These are phyloP conservation scores for Mycosarcoma maydis DNA, from an alignment of 1,284 basidiomycete genomes.

Conservation along the genomic window DNA sequence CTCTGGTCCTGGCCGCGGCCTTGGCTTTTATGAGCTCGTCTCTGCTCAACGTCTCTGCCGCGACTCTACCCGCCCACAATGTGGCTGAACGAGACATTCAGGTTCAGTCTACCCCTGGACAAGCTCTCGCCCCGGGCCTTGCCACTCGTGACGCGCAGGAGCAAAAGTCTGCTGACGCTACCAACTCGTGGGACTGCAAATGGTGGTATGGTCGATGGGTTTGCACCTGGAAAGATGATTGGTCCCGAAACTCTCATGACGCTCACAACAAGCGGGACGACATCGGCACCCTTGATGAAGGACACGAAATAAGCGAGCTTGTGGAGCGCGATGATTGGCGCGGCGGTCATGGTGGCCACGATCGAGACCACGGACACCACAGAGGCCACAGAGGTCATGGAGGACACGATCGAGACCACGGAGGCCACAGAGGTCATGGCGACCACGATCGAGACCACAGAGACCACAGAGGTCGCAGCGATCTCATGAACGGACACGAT, in stretches of 20 bases:
- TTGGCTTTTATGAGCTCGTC: slow-evolving; percentile 10
- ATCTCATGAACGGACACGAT: no score
- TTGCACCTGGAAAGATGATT: no score
- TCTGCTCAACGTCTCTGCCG: slow-evolving; percentile 4
- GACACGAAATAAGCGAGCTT: not conserved
- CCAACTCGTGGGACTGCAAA: no score
- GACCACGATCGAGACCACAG: not conserved
- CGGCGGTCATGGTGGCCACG: not conserved
- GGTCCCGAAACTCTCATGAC: no score
- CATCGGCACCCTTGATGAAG: not conserved
- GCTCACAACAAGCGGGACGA: no score
- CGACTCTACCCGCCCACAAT: slow-evolving; percentile 6
- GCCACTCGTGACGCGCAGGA: not conserved
- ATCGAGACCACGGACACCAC: not conserved
- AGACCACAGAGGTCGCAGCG: not conserved
- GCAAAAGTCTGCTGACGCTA: no score
- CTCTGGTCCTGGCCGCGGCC: slow-evolving; percentile 7
- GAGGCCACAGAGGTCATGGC: not conserved
- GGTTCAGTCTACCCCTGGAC: no score
- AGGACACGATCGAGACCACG: not conserved
- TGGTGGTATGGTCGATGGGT: no score
- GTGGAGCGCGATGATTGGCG: not conserved
- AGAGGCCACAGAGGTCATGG: not conserved
- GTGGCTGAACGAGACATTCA: not conserved
- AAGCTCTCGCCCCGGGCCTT: no score